Evolutionary conservation across 768 basidiomycete species (phyloP), one percentile per base, ranked within the genome.

Genomic region (Paxillus involutus): DNA sequence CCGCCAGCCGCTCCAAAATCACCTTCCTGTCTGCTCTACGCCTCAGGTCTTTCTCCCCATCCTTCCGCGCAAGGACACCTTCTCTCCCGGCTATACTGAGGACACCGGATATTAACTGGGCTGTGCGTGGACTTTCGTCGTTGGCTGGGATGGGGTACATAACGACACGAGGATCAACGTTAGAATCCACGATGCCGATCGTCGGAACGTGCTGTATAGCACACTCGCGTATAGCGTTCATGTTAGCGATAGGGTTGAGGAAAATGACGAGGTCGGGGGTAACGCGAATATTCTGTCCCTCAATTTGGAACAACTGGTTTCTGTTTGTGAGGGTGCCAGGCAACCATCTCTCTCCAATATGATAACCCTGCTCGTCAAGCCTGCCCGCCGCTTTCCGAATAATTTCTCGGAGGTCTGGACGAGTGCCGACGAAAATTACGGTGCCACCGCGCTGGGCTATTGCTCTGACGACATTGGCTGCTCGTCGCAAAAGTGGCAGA

Each of bases 141-240:
- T 98, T 99, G n/a, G 92, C 94, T 0, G 94, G 95, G 65, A 99
- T 98, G 41, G 97, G 89, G 70, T 97, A 98, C 81, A 98, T 97
- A 57, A 99, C 95, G 37, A 94, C 79, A 24, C 97, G 85, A 6
- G 97, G 97, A 73, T 99, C 97, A 41, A 85, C 89, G 67, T 99
- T 94, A 19, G 94, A 92, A 72, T 99, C 97, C 50, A 95, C 84
- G 55, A 98, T 86, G 33, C 88, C 97, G 55, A 98, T 85, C 1
- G 97, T 98, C 0, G 97, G 97, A 52, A 98, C 82, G 65, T 95
- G 88, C 57, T 88, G 81, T 51, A 86, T 78, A 14, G 93, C 92
- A 63, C 93, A 95, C 75, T 99, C 97, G 50, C 89, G 85, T 63
- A 98, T 89, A 14, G 92, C 91, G 59, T 85, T 86, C 58, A 89